Conservation (phyloP, 768 basidiomycete species). For the Glaciozyma martinii region DNA sequence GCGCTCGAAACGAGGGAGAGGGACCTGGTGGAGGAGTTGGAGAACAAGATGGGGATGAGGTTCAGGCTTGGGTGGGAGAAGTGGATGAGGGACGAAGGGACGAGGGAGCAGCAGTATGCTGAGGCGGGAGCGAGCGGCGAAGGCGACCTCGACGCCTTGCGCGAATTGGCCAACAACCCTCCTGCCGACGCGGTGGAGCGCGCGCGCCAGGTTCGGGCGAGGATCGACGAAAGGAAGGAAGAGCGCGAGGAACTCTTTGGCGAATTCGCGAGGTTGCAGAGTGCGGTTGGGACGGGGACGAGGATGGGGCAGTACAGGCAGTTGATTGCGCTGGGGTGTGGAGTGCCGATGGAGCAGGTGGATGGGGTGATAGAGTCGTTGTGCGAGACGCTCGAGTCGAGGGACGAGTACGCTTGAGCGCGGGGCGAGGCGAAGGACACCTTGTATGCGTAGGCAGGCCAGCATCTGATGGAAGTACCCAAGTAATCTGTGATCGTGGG, state of each 20-base stretch:
- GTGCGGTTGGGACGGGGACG: constrained; percentile 81
- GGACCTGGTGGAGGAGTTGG: constrained; percentile 57
- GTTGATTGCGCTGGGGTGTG: constrained; percentile 82
- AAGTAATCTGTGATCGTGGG: no score
- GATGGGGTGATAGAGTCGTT: constrained; percentile 76
- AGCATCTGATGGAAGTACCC: no score
- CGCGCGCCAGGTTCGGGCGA: constrained; percentile 52
- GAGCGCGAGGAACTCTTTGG: constrained; percentile 66
- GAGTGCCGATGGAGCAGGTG: constrained; percentile 77
- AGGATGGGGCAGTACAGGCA: constrained; percentile 80
- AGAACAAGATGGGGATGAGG: constrained; percentile 66
- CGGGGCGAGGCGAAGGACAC: no score
- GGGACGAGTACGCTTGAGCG: constrained; percentile 1
- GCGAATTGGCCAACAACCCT: constrained; percentile 39
- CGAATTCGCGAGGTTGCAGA: constrained; percentile 67
- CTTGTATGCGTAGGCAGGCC: no score
- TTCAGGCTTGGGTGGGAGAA: constrained; percentile 86
- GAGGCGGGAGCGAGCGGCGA: not conserved
- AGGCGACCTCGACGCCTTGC: constrained; percentile 29
- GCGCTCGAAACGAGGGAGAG: constrained; percentile 54
- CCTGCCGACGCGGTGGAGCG: constrained; percentile 49
- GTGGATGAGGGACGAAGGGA: constrained; percentile 79
- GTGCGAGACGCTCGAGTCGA: constrained; percentile 49
- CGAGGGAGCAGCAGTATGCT: constrained; percentile 53
- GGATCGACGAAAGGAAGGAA: constrained; percentile 57